phyloP scores from a whole-genome alignment of 2,329 filamentous ascomycete genomes.

The Raffaelea albimanens region DNA sequence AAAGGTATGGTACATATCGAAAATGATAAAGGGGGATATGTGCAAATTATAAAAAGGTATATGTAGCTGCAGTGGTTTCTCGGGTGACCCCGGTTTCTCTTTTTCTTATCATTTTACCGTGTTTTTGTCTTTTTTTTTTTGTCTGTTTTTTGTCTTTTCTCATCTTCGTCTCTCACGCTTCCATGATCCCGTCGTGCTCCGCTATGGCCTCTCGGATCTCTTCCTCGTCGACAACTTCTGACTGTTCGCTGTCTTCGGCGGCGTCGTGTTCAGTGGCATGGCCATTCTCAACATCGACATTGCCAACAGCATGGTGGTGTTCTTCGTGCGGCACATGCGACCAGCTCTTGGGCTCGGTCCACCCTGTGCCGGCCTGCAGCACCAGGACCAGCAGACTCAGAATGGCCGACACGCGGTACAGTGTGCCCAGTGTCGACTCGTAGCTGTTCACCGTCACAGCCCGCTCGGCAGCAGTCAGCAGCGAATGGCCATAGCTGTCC shows the following conservation, averaged over 20 bases:
- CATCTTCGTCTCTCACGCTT: background rate
- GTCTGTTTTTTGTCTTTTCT: background rate
- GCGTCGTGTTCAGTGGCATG: conserved; percentile 29
- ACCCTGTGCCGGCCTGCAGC: conserved; percentile 41
- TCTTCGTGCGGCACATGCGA: background rate
- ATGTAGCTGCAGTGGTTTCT: no score
- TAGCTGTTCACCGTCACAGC: conserved; percentile 38
- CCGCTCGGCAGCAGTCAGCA: conserved; percentile 29
- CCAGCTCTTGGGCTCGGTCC: conserved; percentile 50
- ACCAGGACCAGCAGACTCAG: conserved; percentile 33
- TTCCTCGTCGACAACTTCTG: conserved; percentile 28
- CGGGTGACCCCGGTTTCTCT: no score
- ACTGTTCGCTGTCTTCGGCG: conserved; percentile 59
- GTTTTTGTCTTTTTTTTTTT: background rate
- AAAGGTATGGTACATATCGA: conserved; percentile 46
- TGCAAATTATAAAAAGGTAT: no score
- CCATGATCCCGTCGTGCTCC: background rate
- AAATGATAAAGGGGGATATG: no score
- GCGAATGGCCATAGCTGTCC: conserved; percentile 12
- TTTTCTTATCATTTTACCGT: conserved; percentile 44
- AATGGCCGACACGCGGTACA: conserved; percentile 38
- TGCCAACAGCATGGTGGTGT: background rate
- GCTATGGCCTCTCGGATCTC: background rate
- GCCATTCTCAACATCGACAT: background rate
- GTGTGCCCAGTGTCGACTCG: conserved; percentile 29